phyloP scores from a whole-genome alignment of 352 stramenopile genomes.

The Discostella stelligera region DNA sequence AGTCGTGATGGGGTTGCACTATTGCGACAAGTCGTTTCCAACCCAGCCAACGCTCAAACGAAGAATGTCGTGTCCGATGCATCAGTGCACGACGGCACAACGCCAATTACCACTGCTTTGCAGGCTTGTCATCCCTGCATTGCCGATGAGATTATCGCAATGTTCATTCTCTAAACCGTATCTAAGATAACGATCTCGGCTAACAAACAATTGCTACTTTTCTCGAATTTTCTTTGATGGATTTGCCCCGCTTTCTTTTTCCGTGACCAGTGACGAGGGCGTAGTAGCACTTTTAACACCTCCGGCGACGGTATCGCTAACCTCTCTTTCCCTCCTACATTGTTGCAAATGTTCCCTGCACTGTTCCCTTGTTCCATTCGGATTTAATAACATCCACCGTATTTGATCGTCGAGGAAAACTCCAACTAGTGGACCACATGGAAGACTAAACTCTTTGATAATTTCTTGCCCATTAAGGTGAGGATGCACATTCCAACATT shows the following conservation, averaged over 20 bases:
- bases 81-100: background rate
- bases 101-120: background rate
- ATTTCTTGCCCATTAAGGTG: slow-evolving; percentile 76
- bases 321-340: slow-evolving; percentile 44
- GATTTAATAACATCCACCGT: slow-evolving; percentile 75
- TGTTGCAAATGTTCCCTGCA: slow-evolving; percentile 55
- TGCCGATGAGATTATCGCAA: background rate
- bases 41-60: background rate
- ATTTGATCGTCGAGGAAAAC: slow-evolving; percentile 73
- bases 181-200: background rate
- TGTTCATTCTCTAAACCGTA: background rate
- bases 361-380: slow-evolving; percentile 62
- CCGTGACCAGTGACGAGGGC: slow-evolving; percentile 9
- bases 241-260: slow-evolving; percentile 17
- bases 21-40: background rate
- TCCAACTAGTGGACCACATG: slow-evolving; percentile 59
- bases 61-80: background rate
- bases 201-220: slow-evolving; percentile 27
- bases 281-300: background rate
- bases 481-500: slow-evolving; percentile 68
- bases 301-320: slow-evolving; percentile 13
- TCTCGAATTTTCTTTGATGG: slow-evolving; percentile 42
- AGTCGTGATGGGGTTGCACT: background rate
- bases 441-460: slow-evolving; percentile 59
- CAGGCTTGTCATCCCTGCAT: too few species aligned